Conservation (phyloP, 2,329 filamentous ascomycete genomes). For the Alternaria gaisen region DNA sequence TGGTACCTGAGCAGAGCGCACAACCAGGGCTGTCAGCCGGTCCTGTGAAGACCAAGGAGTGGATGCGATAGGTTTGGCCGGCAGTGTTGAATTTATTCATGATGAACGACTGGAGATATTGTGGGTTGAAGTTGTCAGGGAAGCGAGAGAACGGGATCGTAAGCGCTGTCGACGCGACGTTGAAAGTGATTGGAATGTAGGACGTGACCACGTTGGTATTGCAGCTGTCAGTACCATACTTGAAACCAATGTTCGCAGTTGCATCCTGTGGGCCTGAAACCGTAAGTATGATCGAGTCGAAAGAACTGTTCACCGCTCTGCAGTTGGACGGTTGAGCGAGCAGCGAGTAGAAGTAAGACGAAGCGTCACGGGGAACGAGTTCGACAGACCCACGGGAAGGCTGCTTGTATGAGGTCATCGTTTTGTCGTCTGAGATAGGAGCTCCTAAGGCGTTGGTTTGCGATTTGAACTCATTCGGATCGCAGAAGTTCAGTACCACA, state of each 20-base stretch:
- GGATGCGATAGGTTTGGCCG: conserved; percentile 5
- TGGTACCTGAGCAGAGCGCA: conserved; percentile 15
- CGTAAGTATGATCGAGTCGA: conserved; percentile 9
- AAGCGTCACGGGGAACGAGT: conserved; percentile 10
- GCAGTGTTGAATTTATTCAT: conserved; percentile 11
- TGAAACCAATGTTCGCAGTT: conserved; percentile 13
- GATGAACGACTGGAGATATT: conserved; percentile 10
- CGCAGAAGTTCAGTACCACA: conserved; percentile 16
- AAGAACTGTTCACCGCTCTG: conserved; percentile 12
- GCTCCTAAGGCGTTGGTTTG: conserved; percentile 15
- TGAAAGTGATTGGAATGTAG: conserved; percentile 13
- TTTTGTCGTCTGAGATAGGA: conserved; percentile 8
- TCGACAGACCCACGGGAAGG: conserved; percentile 6
- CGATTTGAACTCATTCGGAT: conserved; percentile 7
- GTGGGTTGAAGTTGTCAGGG: conserved; percentile 2
- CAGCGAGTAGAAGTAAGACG: conserved; percentile 8
- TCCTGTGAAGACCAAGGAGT: conserved; percentile 11
- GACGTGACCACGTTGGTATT: conserved; percentile 14
- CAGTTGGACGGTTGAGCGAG: conserved; percentile 7
- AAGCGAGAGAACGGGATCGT: conserved; percentile 12
- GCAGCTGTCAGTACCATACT: conserved; percentile 8
- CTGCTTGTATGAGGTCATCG: conserved; percentile 15
- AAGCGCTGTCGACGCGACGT: conserved; percentile 3
- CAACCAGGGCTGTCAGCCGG: conserved; percentile 15
- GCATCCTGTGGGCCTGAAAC: conserved; percentile 11